A percentile compares a stretch with the other conserved stretches of the same genome.
Conservation (phyloP, 176 grass and related monocot species). For the Puya raimondii region DNA sequence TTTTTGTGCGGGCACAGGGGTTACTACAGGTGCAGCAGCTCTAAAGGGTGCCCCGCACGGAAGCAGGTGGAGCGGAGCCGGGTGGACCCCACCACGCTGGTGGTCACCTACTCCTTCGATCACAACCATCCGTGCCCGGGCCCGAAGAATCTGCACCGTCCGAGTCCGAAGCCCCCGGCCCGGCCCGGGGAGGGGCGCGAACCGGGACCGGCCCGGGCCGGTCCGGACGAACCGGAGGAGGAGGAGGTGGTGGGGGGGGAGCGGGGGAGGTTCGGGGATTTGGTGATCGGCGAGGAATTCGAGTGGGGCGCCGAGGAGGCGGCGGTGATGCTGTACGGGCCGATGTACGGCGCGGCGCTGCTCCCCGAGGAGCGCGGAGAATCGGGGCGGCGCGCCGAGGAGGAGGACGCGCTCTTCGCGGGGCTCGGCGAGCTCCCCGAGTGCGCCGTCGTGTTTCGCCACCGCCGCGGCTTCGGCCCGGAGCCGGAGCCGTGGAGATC, state of each 20-base stretch:
- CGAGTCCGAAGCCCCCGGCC: conserved; percentile 22
- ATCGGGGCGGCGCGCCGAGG: conserved; percentile 21
- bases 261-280: conserved; percentile 3
- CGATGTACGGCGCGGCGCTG: conserved; percentile 28
- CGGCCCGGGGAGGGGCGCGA: conserved; percentile 3
- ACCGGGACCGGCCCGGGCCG: neutral
- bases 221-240: conserved; percentile 16
- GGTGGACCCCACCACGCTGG: conserved; percentile 54
- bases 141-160: conserved; percentile 46
- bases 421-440: conserved; percentile 90
- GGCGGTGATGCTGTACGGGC: conserved; percentile 41
- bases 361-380: conserved; percentile 46
- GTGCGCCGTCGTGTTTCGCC: conserved; percentile 68
- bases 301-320: conserved; percentile 7
- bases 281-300: conserved; percentile 15
- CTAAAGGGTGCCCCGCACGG: conserved; percentile 85
- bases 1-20: conserved; percentile 28
- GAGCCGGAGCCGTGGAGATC: conserved; percentile 34
- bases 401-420: conserved; percentile 78
- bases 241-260: neutral
- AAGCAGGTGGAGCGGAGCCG: conserved; percentile 93
- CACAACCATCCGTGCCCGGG: conserved; percentile 68
- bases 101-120: conserved; percentile 88
- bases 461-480: conserved; percentile 28
- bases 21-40: conserved; percentile 91